Evolutionary conservation across 352 stramenopile genomes (phyloP), one percentile per base, ranked within the genome.

Genomic region (Salisapilia sapeloensis): DNA sequence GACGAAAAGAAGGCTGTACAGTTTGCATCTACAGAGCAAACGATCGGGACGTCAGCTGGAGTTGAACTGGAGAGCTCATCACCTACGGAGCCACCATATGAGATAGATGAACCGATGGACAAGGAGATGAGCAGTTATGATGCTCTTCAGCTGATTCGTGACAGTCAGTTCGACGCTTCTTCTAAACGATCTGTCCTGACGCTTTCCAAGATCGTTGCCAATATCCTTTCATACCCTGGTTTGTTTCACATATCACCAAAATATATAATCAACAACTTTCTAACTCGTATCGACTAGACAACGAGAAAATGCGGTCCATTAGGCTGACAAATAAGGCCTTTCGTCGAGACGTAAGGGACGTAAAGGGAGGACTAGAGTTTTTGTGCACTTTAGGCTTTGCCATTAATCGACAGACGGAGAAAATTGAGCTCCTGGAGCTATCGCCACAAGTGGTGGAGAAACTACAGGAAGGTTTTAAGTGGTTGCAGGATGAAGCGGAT

Each of bases 191-290:
- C 71, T n/a, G 44, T 90, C 18, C 49, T 45, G 22, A 89, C 70
- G 13, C 40, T 92, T 21, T 75, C 89, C 63, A 90, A 84, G 49
- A 86, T 92, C 35, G 46, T 90, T 29, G 65, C 69, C 8, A 92
- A 90, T 35, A 52, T 92, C 15, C 44, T 92, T 14, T 90, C 74
- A 6, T 50, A 82, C 32, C 66, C 60, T 58, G 72, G 76, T 89
- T 53, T 12, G 33, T 12, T 34, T 16, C 12, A n/a, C 14, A 34
- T 22, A 33, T 19, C 24, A 4, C 12, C 6, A 14, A 9, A 21
- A 34, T 9, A 15, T 24, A 7, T 38, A 11, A 21, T 21, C 9
- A 5, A 10, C 18, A 14, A 6, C 29, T 29, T 5, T 24, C 33
- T 5, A 22, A 28, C 15, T 46, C 19, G 16, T 42, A 15, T 10